These are phyloP conservation scores for Candida pseudoviswanathii DNA, from an alignment of 1,139 yeast species.

Conservation along the genomic window DNA sequence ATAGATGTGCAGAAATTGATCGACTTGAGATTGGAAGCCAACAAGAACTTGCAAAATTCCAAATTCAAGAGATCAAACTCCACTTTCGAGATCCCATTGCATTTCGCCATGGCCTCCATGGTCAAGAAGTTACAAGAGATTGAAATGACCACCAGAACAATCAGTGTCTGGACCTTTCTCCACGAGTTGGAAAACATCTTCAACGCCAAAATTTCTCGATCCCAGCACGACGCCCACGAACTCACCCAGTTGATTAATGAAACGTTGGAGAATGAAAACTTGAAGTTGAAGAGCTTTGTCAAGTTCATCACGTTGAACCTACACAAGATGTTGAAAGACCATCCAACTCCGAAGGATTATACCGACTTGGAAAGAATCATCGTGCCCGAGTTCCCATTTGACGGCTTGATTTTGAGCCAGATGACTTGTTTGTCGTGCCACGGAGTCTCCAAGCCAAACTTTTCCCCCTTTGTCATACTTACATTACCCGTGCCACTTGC, in stretches of 20 bases:
- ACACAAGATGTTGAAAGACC: conserved; percentile 21
- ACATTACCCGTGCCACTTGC: conserved; percentile 77
- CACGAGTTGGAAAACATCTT: conserved; percentile 76
- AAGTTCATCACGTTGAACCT: conserved; percentile 28
- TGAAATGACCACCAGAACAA: conserved; percentile 51
- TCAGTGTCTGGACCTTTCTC: conserved; percentile 79
- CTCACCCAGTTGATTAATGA: conserved; percentile 79
- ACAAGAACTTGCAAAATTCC: conserved; percentile 21
- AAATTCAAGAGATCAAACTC: conserved; percentile 29
- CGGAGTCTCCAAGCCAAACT: conserved; percentile 59
- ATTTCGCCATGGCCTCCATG: conserved; percentile 56
- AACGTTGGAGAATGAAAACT: conserved; percentile 70
- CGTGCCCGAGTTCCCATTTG: conserved; percentile 71
- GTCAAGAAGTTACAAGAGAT: conserved; percentile 66
- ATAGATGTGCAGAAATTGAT: conserved; percentile 26
- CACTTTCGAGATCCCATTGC: conserved; percentile 50
- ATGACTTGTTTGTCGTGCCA: conserved; percentile 72
- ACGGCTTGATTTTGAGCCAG: conserved; percentile 65
- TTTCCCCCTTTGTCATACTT: conserved; percentile 67
- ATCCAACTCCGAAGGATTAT: conserved; percentile 16
- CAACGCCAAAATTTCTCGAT: conserved; percentile 72
- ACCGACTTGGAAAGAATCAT: conserved; percentile 29
- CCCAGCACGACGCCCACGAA: conserved; percentile 96
- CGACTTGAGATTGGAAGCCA: conserved; percentile 13
- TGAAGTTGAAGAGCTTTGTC: conserved; percentile 30